phyloP scores from a whole-genome alignment of 257 asterid species.

The Capsicum baccatum region DNA sequence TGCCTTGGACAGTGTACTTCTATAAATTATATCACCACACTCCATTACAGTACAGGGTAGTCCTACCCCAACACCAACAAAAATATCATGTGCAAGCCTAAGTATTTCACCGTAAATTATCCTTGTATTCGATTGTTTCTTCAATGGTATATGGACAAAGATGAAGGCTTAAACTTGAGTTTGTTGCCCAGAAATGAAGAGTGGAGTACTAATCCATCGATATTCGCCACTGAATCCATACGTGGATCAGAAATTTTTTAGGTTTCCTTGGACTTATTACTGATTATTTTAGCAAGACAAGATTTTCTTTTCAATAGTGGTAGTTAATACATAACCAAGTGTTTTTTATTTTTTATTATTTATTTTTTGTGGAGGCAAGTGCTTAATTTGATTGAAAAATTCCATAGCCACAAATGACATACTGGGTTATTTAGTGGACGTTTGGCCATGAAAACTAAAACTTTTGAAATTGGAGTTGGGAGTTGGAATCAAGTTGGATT shows the following conservation, averaged over 20 bases:
- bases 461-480: no score
- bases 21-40: constrained; percentile 93
- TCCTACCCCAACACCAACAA: constrained; percentile 49
- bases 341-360: background rate
- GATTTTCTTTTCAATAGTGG: constrained; percentile 10
- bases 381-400: constrained; percentile 38
- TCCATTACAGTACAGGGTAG: constrained; percentile 97
- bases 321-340: constrained; percentile 49
- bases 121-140: constrained; percentile 39
- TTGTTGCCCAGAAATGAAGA: constrained; percentile 73
- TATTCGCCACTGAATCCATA: constrained; percentile 66
- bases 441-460: no score
- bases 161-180: constrained; percentile 46
- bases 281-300: constrained; percentile 8
- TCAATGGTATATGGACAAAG: constrained; percentile 38
- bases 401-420: constrained; percentile 55
- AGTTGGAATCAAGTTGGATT: no score
- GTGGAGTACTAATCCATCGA: constrained; percentile 58
- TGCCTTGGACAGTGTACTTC: constrained; percentile 90
- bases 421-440: no score
- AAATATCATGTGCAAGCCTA: constrained; percentile 57
- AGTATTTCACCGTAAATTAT: constrained; percentile 51
- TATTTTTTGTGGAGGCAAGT: constrained; percentile 69
- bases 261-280: background rate
- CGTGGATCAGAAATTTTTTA: background rate